A percentile compares a stretch with the other conserved stretches of the same genome.
Conservation (phyloP, 1,139 yeast genomes). For the Geotrichum siamense region DNA sequence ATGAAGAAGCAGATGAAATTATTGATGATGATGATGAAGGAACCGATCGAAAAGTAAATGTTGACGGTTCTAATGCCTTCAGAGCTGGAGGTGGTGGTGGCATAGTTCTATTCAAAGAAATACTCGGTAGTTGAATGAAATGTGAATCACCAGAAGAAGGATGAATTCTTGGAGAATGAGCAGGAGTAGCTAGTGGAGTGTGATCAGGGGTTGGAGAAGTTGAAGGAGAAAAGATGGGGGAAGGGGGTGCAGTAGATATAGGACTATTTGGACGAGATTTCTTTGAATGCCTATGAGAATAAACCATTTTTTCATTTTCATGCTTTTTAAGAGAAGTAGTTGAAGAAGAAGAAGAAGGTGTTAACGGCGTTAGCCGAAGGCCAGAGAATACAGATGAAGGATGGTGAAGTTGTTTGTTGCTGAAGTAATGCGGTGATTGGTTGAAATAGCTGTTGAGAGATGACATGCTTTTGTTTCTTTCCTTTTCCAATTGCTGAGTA, state of each 20-base stretch:
- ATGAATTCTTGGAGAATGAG: constrained; percentile 46
- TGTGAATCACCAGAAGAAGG: constrained; percentile 29
- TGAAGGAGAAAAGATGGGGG: constrained; percentile 37
- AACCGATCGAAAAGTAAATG: background rate
- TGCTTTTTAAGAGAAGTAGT: constrained; percentile 33
- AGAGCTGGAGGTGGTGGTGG: constrained; percentile 36
- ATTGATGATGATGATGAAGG: background rate
- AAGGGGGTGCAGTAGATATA: constrained; percentile 57
- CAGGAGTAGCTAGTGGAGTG: constrained; percentile 54
- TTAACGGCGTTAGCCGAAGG: constrained; percentile 49
- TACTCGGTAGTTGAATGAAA: constrained; percentile 36
- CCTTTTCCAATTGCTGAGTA: constrained; percentile 61
- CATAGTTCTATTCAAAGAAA: constrained; percentile 33
- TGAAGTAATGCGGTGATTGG: constrained; percentile 29
- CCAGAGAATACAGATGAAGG: constrained; percentile 36
- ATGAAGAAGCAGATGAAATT: background rate
- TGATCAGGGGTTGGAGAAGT: constrained; percentile 46
- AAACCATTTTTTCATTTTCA: constrained; percentile 41
- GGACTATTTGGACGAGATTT: constrained; percentile 78
- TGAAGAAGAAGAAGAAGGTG: too few species aligned
- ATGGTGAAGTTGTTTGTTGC: constrained; percentile 26
- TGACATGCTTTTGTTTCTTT: constrained; percentile 19
- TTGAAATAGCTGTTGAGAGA: constrained; percentile 54
- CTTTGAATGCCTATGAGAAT: constrained; percentile 43
- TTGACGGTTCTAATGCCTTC: constrained; percentile 29